phyloP scores from a whole-genome alignment of 2,329 filamentous ascomycete species.

The Aureobasidium sp. region DNA sequence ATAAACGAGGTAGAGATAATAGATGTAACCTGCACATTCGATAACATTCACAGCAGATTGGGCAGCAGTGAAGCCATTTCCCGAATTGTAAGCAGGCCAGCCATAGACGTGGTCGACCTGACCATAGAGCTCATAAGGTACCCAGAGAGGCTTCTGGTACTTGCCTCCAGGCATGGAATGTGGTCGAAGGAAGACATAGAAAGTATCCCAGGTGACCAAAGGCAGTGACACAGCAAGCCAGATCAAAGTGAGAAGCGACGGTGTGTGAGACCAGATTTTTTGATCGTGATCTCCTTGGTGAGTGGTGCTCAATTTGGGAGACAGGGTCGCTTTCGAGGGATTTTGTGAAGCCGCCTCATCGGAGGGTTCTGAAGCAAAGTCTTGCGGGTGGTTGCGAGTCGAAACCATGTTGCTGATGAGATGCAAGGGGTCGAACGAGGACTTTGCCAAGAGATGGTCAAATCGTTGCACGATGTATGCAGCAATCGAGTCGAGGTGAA shows the following conservation, averaged over 20 bases:
- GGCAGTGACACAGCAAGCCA: constrained; percentile 73
- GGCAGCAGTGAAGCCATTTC: constrained; percentile 69
- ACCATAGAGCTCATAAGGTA: constrained; percentile 74
- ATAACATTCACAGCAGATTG: constrained; percentile 63
- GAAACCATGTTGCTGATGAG: constrained; percentile 42
- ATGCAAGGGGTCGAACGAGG: background rate
- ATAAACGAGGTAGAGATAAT: constrained; percentile 53
- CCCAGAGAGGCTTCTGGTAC: constrained; percentile 65
- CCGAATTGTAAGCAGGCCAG: constrained; percentile 59
- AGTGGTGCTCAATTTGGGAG: background rate
- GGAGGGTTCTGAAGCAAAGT: constrained; percentile 43
- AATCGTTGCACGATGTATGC: background rate
- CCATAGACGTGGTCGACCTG: constrained; percentile 77
- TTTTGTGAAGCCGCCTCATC: constrained; percentile 23
- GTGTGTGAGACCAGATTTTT: constrained; percentile 50
- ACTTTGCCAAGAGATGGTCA: background rate
- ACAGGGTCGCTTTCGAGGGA: constrained; percentile 16
- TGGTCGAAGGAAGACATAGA: constrained; percentile 73
- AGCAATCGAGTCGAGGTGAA: background rate
- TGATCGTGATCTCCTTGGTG: background rate
- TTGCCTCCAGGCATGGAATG: constrained; percentile 72
- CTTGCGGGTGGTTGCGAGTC: constrained; percentile 48
- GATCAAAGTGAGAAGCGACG: constrained; percentile 52
- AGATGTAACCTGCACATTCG: constrained; percentile 59
- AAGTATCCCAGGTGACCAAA: constrained; percentile 69